phyloP scores from a whole-genome alignment of 2,329 filamentous ascomycete genomes.

The Colletotrichum gigasporum region DNA sequence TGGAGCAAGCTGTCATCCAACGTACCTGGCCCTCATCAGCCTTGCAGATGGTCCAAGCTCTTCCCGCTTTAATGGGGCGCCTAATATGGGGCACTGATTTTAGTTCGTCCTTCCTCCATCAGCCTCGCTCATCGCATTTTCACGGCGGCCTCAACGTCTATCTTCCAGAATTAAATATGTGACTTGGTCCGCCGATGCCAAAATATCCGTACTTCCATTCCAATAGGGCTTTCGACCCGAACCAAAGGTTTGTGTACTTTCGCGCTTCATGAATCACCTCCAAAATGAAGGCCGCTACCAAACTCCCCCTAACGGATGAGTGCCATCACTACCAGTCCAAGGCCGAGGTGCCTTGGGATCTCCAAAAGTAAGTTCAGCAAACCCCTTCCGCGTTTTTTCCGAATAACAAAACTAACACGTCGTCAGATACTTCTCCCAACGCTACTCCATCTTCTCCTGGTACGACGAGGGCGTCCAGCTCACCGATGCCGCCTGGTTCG shows the following conservation, averaged over 20 bases:
- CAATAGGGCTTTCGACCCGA: neutral
- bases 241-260: neutral
- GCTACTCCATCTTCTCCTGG: conserved; percentile 84
- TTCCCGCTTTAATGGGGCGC: conserved; percentile 6
- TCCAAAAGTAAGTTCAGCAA: conserved; percentile 75
- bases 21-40: conserved; percentile 28
- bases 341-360: conserved; percentile 80
- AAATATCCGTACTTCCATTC: neutral
- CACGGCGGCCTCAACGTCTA: neutral
- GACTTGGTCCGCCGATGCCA: neutral
- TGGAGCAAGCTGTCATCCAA: conserved; percentile 34
- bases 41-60: conserved; percentile 37
- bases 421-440: conserved; percentile 86
- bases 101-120: neutral
- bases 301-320: conserved; percentile 64
- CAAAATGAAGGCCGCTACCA: conserved; percentile 52
- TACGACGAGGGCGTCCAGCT: conserved; percentile 91
- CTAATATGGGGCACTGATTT: neutral
- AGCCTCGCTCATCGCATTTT: conserved; percentile 35
- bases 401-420: neutral
- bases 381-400: neutral
- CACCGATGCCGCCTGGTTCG: conserved; percentile 96
- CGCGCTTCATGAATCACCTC: conserved; percentile 24
- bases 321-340: conserved; percentile 80
- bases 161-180: neutral